A percentile compares a stretch with the other conserved stretches of the same genome.
Conservation (phyloP, 352 stramenopile species). For the Globisporangium cystogenes region DNA sequence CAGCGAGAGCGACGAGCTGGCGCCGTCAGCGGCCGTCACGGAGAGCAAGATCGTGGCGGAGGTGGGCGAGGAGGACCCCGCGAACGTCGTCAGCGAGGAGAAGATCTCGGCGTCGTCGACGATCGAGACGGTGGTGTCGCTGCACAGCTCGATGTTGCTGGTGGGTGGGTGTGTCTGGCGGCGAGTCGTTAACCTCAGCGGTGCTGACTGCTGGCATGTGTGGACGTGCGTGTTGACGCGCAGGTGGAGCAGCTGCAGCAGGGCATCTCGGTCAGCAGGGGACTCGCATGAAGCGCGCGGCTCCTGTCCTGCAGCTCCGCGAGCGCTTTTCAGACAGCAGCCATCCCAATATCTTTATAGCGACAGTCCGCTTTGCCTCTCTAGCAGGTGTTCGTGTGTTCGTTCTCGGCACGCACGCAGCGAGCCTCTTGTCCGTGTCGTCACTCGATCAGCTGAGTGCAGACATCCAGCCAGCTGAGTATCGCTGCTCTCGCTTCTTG, state of each 20-base stretch:
- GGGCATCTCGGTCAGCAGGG: constrained; percentile 43
- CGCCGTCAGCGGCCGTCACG: constrained; percentile 11
- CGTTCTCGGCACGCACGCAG: no score
- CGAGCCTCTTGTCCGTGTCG: no score
- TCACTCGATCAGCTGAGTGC: no score
- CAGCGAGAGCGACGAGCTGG: constrained; percentile 4
- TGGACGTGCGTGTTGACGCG: background rate
- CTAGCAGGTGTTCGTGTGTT: no score
- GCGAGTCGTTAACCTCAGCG: no score
- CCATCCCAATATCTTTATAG: constrained; percentile 4
- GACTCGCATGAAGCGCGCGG: constrained; percentile 1
- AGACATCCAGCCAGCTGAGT: no score
- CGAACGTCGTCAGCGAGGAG: constrained; percentile 29
- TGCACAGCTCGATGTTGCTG: constrained; percentile 62
- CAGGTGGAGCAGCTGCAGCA: constrained; percentile 52
- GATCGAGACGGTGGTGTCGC: constrained; percentile 68
- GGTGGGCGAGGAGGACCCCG: constrained; percentile 27
- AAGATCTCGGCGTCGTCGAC: constrained; percentile 65
- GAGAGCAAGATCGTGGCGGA: constrained; percentile 9
- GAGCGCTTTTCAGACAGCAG: background rate
- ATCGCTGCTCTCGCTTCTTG: no score
- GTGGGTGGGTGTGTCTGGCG: constrained; percentile 22
- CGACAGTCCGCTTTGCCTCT: background rate
- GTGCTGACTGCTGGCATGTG: background rate
- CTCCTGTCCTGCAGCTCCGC: no score